These are phyloP conservation scores for Candida xiaguanensis DNA, from an alignment of 805 yeast species.

Conservation along the genomic window DNA sequence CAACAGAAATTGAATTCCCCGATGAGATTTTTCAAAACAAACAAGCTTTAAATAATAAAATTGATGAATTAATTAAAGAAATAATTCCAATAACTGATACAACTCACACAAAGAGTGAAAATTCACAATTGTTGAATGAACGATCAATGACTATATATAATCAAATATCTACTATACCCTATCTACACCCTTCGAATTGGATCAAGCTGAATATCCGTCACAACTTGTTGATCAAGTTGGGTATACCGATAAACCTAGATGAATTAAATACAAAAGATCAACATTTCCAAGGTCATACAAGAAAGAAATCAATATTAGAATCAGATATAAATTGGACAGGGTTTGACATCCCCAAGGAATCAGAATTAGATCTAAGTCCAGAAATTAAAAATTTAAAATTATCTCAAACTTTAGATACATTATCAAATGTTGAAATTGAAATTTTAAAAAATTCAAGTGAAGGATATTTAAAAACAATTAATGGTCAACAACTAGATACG, in stretches of 20 bases:
- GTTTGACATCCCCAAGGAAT: constrained; percentile 23
- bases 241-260: constrained; percentile 71
- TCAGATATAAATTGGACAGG: constrained; percentile 32
- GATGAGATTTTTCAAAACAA: constrained; percentile 8
- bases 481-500: constrained; percentile 22
- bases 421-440: constrained; percentile 32
- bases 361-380: background rate
- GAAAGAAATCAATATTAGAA: constrained; percentile 23
- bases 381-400: constrained; percentile 18
- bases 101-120: background rate
- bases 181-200: constrained; percentile 65
- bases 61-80: constrained; percentile 11
- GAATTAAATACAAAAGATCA: constrained; percentile 29
- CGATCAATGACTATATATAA: constrained; percentile 40
- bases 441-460: constrained; percentile 26
- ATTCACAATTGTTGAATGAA: constrained; percentile 20
- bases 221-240: constrained; percentile 58
- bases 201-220: constrained; percentile 60
- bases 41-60: constrained; percentile 10
- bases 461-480: constrained; percentile 18
- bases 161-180: constrained; percentile 46
- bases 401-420: constrained; percentile 21
- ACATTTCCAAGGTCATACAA: constrained; percentile 5
- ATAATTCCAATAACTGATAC: constrained; percentile 9
- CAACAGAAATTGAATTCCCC: background rate